Evolutionary conservation across 2,329 filamentous ascomycete genomes (phyloP), one percentile per base, ranked within the genome.

Genomic region (Lasiodiplodia citricola): DNA sequence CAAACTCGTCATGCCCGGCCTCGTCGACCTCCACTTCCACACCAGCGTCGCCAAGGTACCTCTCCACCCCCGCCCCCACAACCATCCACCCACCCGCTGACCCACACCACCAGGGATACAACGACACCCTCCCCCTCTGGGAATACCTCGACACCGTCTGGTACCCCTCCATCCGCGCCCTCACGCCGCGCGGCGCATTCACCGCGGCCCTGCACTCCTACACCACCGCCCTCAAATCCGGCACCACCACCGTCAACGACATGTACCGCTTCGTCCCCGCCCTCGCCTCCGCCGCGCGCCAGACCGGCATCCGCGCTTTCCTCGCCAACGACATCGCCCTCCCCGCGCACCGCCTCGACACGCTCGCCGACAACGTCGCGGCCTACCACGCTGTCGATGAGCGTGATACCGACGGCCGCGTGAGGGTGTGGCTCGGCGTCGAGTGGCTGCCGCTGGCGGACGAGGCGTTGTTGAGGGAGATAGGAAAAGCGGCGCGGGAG

Each of bases 141-240:
- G 60, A 64, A 51, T 64, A 64, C 44, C 60, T 64, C 60, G 60
- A 64, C 60, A 64, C 25, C 8, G 44, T 64, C 60, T 64, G 60
- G 60, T 64, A 64, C 60, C 60, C 60, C n/a, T 64, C 60, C 10
- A 64, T 64, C 60, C 60, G 60, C 16, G 4, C 41, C 2, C 60
- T 64, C 16, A 64, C 60, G 3, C 60, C 60, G 0, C 0, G 1
- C 38, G 2, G 0, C 60, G 60, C 60, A 13, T 6, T 2, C 10
- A 64, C 60, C 16, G 60, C 60, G 0, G 60, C 60, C 21, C 23
- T 51, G 41, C 41, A 64, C 60, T 51, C 60, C 4, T 64, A 64
- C 60, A 52, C 50, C 44, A 64, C 60, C 2, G 60, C 60, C 41
- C 44, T 64, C 23, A 64, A 64, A 25, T 64, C 60, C 25, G 60